Base-by-base conservation (phyloP, 306 rosid genomes). In the Citrullus colocynthis region DNA sequence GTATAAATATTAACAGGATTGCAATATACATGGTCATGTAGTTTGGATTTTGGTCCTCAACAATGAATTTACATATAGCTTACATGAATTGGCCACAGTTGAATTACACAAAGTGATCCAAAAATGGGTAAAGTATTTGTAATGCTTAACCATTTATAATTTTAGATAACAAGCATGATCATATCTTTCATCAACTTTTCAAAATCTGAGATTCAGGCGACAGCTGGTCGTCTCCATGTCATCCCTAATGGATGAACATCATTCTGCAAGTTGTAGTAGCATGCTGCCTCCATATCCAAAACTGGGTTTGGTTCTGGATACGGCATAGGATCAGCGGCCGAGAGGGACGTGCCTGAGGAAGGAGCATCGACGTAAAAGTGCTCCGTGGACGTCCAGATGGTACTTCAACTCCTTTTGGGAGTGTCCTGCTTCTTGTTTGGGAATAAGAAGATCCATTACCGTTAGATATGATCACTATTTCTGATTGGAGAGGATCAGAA, bases 381-480 rank as follows among this genome's bases (percentile, higher is more conserved):
- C 80, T 80, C 34, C 61, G 83, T 49, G 61, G 76, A 70, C 79
- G 76, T 36, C 75, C 79, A 20, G 86, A 83, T 75, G 88, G 78
- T 60, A 63, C 57, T 67, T 80, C 81, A 7, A 81, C 74, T 6
- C 83, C 79, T 78, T 87, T 85, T 24, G 83, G 81, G 49, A 84
- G 79, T 87, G 87, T 83, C 58, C 81, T 85, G 81, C 90, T 86
- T 84, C 88, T 90, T 66, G 84, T 80, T 81, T 65, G 83, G 28
- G 89, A 81, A 75, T 84, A 83, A 66, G 84, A 75, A 42, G 85
- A 75, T 37, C 86, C 83, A 45, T 87, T 88, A 59, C 81, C 80
- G 57, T 88, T 83, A 74, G 87, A n/a, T 76, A 79, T 80, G 78
- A 77, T 80, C 11, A 78, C 81, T 28, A n/a, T 11, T 80, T 85